Percentiles rank a stretch among this genome's conserved stretches.
Conservation (phyloP, 495 filamentous ascomycete species). For the Penicillium pulvis region DNA sequence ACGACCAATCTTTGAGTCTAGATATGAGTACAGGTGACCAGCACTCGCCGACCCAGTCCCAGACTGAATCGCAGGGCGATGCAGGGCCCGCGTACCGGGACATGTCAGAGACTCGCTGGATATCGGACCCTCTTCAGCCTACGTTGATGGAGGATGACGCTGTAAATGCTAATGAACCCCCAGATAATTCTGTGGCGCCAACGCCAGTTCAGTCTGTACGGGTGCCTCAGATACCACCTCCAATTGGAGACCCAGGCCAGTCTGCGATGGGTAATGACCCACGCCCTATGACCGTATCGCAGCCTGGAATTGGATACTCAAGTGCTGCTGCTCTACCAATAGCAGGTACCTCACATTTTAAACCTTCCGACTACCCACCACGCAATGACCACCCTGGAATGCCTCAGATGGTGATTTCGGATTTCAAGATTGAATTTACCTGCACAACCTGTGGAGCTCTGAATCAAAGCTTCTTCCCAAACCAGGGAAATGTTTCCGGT, state of each 20-base stretch:
- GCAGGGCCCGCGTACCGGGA: conserved; percentile 26
- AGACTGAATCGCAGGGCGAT: conserved; percentile 24
- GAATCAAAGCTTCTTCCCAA: conserved; percentile 50
- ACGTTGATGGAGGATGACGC: conserved; percentile 33
- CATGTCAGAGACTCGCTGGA: conserved; percentile 40
- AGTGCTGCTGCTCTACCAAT: conserved; percentile 22
- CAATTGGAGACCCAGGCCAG: conserved; percentile 27
- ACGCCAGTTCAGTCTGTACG: conserved; percentile 29
- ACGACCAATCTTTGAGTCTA: conserved; percentile 22
- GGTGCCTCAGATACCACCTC: conserved; percentile 22
- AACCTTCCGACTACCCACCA: conserved; percentile 28
- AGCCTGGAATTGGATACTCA: conserved; percentile 25
- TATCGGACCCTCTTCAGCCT: conserved; percentile 33
- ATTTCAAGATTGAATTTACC: conserved; percentile 51
- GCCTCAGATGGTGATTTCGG: conserved; percentile 39
- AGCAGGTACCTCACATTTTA: conserved; percentile 25
- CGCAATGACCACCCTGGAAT: conserved; percentile 29
- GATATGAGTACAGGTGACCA: conserved; percentile 27
- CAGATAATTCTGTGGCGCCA: conserved; percentile 21
- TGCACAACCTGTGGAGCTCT: conserved; percentile 47
- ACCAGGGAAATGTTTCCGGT: conserved; percentile 44
- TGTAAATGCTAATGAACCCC: conserved; percentile 28
- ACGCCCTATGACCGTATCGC: conserved; percentile 27
- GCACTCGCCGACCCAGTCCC: conserved; percentile 26
- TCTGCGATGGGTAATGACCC: conserved; percentile 22